Conservation (phyloP, 2,329 filamentous ascomycete species). For the Colletotrichum chrysophilum region DNA sequence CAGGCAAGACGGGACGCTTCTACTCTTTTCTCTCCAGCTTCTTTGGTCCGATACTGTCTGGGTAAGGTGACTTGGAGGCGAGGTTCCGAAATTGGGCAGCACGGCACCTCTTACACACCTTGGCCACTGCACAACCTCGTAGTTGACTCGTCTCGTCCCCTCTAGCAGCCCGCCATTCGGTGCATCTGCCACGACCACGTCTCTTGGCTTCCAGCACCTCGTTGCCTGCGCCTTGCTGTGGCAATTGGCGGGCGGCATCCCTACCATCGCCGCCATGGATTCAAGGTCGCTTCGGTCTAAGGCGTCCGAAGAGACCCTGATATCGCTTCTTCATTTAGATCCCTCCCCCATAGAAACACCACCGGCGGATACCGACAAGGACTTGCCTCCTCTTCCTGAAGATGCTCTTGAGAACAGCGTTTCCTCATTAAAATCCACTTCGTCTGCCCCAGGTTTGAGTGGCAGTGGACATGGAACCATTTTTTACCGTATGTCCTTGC, state of each 20-base stretch:
- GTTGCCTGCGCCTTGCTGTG: background rate
- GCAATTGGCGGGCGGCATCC: background rate
- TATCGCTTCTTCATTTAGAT: conserved; percentile 25
- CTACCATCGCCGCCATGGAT: conserved; percentile 7
- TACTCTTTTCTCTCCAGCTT: background rate
- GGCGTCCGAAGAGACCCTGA: conserved; percentile 23
- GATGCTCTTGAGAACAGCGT: conserved; percentile 37
- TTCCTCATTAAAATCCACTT: conserved; percentile 44
- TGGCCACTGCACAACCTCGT: background rate
- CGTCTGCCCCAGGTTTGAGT: conserved; percentile 61
- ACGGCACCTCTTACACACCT: background rate
- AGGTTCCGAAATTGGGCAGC: background rate
- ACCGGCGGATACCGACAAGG: conserved; percentile 54
- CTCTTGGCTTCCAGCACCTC: background rate
- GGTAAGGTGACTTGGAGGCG: background rate
- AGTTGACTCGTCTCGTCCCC: background rate
- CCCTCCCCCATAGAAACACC: conserved; percentile 57
- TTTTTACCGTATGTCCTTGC: conserved; percentile 70
- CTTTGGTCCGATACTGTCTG: background rate
- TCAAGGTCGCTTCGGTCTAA: conserved; percentile 16
- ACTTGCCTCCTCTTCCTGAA: conserved; percentile 42
- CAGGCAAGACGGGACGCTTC: background rate
- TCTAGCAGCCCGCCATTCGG: background rate
- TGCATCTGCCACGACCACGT: background rate
- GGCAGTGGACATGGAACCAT: conserved; percentile 69